Base-by-base conservation (phyloP, 495 filamentous ascomycete species). In the Neurospora sp. region DNA sequence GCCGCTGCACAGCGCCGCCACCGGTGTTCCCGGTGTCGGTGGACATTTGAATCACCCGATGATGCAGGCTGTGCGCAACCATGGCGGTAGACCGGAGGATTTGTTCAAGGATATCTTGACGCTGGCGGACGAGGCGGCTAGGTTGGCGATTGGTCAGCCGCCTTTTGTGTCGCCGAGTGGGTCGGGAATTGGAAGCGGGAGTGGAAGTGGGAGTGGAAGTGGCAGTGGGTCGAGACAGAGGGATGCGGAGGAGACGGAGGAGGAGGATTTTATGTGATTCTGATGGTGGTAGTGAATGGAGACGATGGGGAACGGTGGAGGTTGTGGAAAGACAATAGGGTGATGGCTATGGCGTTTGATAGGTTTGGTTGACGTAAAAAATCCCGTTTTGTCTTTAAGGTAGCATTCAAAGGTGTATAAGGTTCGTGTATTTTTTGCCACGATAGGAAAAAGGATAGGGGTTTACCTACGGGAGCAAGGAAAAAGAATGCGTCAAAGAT, bases 211-310 rank as follows among this genome's bases (percentile, higher is more conserved):
- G 4, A 46, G 42, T 41, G 40, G 40, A 16, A 41, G 40, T 39
- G 38, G 38, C 0, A 39, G 11, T 41, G 39, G 39, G 11, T 72
- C 75, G 23, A 73, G 73, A 1, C 54, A 66, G 54, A 66, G 27
- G 0, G 84, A 84, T 69, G 79, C 73, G 12, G 82, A 85, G 20
- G 84, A 85, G 76, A 84, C 82, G 37, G 84, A 85, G 77, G 84
- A 85, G 23, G 83, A 84, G 70, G 83, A 84, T 31, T 84, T 84
- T 70, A 84, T 84, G 76, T 82, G 74, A 72, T 18, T 71, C 6
- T 9, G 20, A 11, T 5, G 20, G 35, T 35, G 35, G 35, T 35
- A 5, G 4, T 35, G 35, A 35, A 35, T 35, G 31, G 31, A 35
- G 31, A 35, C 31, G 31, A 35, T 35, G 31, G 31, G 31, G 31